Evolutionary conservation across 2,329 filamentous ascomycete species (phyloP).

Genomic region (Pseudophaeomoniella oleicola): DNA sequence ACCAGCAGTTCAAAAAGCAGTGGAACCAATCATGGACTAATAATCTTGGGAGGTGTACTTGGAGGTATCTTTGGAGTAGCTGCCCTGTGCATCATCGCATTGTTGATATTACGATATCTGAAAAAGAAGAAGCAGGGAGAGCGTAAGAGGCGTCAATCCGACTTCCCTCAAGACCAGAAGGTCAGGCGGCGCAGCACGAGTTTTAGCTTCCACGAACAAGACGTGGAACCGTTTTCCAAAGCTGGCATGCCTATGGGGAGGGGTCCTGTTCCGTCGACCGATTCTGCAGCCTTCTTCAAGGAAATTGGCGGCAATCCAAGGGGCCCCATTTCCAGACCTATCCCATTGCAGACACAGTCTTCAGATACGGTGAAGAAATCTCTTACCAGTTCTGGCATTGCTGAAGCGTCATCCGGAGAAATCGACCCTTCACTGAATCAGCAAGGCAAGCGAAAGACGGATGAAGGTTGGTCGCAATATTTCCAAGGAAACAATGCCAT

Average conservation of each 20-base stretch:
- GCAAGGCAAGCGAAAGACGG: conserved; percentile 23
- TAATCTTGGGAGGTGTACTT: conserved; percentile 67
- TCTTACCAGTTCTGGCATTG: conserved; percentile 9
- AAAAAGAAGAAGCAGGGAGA: conserved; percentile 36
- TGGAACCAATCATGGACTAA: conserved; percentile 24
- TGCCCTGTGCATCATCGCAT: conserved; percentile 53
- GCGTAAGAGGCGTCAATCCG: conserved; percentile 25
- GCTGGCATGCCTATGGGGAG: conserved; percentile 29
- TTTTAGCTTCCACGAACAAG: conserved; percentile 28
- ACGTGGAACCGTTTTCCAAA: conserved; percentile 26
- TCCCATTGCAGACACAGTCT: conserved; percentile 5
- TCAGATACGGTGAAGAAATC: conserved; percentile 4
- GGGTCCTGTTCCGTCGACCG: conserved; percentile 24
- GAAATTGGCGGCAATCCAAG: conserved; percentile 1
- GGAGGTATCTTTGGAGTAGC: conserved; percentile 67
- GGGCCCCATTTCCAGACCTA: conserved; percentile 8
- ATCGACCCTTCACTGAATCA: conserved; percentile 11
- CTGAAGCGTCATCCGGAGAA: conserved; percentile 9
- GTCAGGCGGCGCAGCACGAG: conserved; percentile 10
- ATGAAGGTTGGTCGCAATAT: conserved; percentile 35
- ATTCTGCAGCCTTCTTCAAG: conserved; percentile 6
- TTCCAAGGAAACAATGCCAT: conserved; percentile 22
- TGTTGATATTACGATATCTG: conserved; percentile 52
- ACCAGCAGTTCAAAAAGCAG: conserved; percentile 15
- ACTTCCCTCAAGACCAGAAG: conserved; percentile 42